Evolutionary conservation across 2,329 filamentous ascomycete species (phyloP), one percentile per base, ranked within the genome.

Genomic region (Pseudovirgaria hyperparasitica): DNA sequence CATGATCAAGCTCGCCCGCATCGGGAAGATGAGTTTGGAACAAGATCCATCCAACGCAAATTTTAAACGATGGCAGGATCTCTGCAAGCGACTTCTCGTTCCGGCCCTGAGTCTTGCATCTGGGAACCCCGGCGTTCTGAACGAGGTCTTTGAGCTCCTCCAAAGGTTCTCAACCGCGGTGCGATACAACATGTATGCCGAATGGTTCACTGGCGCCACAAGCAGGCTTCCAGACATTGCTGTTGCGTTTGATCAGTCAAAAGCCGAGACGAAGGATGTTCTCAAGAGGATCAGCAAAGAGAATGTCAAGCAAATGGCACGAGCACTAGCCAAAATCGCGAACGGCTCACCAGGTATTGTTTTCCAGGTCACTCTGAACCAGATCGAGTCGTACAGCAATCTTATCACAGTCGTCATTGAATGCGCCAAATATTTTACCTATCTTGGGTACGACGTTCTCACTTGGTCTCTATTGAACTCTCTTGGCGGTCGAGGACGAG

Each of bases 341-440:
- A 81, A 84, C 43, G 76, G 84, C 2, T 90, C 84, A 22, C 92
- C 90, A 2, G 87, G 87, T 15, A 70, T 93, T 30, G 86, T 96
- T 14, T 93, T 94, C 59, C 76, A 76, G 43, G 80, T 87, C 30
- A 84, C 86, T 5, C 72, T 98, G 31, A 76, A 76, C 35, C 86
- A 94, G 52, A 82, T 94, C 32, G 86, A 98, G 53, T 77, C 80
- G 0, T 98, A 98, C 50, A 81, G 80, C 48, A 98, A 96, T 47
- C 68, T 98, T 34, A 93, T 93, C 30, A 82, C 93, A 35, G 82
- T 84, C 5, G 82, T 98, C 34, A 86, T 96, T 9, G 85, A 94
- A 48, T 94, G 86, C 45, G 85, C 82, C 20, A 78, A 82, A 42
- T 94, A 94, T 50, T 94, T 96, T 41, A 93, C 87, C 2, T 76